Conservation (phyloP, 352 stramenopile genomes). For the Nothophytophthora sp. region DNA sequence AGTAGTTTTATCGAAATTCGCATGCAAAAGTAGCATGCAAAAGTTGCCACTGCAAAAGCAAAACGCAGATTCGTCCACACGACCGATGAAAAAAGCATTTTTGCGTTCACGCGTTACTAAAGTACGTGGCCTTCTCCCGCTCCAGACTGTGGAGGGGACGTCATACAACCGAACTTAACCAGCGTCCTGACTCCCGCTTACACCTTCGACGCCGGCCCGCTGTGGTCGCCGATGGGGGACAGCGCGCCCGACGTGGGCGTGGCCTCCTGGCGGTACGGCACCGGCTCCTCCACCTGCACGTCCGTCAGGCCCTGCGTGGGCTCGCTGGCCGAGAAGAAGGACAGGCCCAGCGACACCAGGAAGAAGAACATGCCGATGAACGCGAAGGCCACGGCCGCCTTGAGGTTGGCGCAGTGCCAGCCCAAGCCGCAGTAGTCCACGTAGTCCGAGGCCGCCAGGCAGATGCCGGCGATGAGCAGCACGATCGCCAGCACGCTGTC, state of each 20-base stretch:
- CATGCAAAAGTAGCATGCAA: no score
- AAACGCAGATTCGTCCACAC: no score
- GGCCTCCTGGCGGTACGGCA: conserved; percentile 32
- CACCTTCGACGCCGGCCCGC: conserved; percentile 27
- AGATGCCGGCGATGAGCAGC: conserved; percentile 58
- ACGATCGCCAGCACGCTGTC: conserved; percentile 40
- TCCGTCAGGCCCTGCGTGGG: conserved; percentile 6
- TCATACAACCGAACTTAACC: no score
- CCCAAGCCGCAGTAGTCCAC: conserved; percentile 38
- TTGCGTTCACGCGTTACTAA: no score
- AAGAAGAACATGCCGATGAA: conserved; percentile 62
- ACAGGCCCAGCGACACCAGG: conserved; percentile 35
- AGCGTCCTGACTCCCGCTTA: conserved; percentile 18
- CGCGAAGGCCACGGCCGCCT: conserved; percentile 43
- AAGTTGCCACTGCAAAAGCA: no score
- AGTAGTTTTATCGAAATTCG: no score
- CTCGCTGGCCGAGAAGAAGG: conserved; percentile 18
- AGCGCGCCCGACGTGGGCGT: conserved; percentile 27
- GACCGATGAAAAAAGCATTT: no score
- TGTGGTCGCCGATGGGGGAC: conserved; percentile 26
- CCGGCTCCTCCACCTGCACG: conserved; percentile 30
- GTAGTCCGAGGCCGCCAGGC: conserved; percentile 46
- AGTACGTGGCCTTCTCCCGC: no score
- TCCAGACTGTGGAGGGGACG: no score
- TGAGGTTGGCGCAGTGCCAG: conserved; percentile 52